Conservation (phyloP, 192 early-diverging fungal genomes). For the Allomyces macrogynus region DNA sequence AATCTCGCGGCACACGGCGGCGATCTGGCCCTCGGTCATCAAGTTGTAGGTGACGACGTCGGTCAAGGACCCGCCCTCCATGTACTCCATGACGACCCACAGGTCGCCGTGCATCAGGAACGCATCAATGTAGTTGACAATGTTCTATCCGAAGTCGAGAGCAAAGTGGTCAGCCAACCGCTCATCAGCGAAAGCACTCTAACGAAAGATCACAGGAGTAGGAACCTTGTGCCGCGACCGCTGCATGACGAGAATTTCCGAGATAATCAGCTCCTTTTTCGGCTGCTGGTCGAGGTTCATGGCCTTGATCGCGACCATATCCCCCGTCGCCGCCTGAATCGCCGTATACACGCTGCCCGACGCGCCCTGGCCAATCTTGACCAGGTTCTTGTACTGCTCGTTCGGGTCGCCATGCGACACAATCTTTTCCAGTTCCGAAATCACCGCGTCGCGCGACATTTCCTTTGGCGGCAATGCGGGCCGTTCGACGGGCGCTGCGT, state of each 20-base stretch:
- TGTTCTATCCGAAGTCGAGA: constrained; percentile 25
- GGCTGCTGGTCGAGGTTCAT: constrained; percentile 37
- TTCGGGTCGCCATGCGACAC: constrained; percentile 20
- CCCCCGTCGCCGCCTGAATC: constrained; percentile 2
- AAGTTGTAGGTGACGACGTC: constrained; percentile 56
- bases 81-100: constrained; percentile 84
- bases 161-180: too few relatives aligned
- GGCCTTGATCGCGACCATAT: constrained; percentile 38
- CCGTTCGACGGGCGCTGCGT: too few relatives aligned
- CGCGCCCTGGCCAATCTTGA: constrained; percentile 35
- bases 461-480: not conserved
- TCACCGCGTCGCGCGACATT: not conserved
- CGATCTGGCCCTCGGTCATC: constrained; percentile 65
- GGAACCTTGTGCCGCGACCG: constrained; percentile 36
- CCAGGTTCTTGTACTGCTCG: constrained; percentile 26
- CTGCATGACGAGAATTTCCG: constrained; percentile 77
- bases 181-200: too few relatives aligned
- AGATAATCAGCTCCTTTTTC: constrained; percentile 38
- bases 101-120: constrained; percentile 56
- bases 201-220: too few relatives aligned
- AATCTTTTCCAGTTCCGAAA: not conserved
- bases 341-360: constrained; percentile 2
- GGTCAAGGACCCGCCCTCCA: constrained; percentile 75
- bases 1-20: constrained; percentile 49
- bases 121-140: constrained; percentile 67